A percentile compares a stretch with the other conserved stretches of the same genome.
These are phyloP conservation scores for Penicillium coffeae DNA, from an alignment of 495 filamentous ascomycete genomes.

Conservation along the genomic window DNA sequence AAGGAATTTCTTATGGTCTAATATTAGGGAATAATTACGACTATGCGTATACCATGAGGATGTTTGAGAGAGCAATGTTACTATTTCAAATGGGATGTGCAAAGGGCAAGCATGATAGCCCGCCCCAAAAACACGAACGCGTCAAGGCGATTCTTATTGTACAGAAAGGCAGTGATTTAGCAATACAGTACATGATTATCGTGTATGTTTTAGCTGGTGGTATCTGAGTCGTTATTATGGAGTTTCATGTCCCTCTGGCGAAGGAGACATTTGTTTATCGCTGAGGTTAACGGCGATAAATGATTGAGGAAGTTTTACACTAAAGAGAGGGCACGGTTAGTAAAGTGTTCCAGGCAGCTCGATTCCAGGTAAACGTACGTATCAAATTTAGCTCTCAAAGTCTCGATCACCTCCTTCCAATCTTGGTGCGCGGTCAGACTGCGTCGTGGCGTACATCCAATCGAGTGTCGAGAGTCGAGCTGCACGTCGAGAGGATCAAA, in stretches of 20 bases:
- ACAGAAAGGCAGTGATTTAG: no score
- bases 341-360: neutral
- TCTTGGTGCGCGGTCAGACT: constrained; percentile 89
- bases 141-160: no score
- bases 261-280: constrained; percentile 22
- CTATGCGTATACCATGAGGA: no score
- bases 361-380: constrained; percentile 55
- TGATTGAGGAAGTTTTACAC: constrained; percentile 89
- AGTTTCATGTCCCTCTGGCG: constrained; percentile 5
- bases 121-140: no score
- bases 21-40: no score
- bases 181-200: no score
- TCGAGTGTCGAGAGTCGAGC: constrained; percentile 90
- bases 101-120: no score
- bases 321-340: constrained; percentile 25
- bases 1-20: no score
- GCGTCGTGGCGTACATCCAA: constrained; percentile 82
- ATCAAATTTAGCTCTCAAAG: constrained; percentile 87
- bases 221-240: neutral
- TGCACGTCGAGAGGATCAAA: constrained; percentile 95
- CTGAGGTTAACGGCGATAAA: constrained; percentile 60
- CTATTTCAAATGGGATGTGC: no score
- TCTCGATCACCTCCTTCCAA: constrained; percentile 95
- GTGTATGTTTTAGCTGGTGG: no score
- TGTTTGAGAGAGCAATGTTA: no score